phyloP scores from a whole-genome alignment of 164 flowering plant species.

The Sextonia rubra region DNA sequence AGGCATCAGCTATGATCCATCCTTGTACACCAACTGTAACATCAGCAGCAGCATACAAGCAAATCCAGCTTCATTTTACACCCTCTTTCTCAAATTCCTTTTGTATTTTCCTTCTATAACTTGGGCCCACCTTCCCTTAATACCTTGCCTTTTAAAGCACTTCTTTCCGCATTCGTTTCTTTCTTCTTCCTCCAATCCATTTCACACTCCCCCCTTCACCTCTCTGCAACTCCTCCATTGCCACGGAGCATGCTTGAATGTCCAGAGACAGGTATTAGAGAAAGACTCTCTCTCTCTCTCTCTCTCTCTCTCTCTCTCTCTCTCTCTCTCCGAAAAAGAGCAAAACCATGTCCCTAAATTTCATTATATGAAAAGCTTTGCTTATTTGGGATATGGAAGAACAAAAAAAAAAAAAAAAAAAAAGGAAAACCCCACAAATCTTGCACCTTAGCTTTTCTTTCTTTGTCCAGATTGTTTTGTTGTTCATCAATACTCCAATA shows the following conservation, averaged over 20 bases:
- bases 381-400: constrained; percentile 1
- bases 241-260: constrained; percentile 65
- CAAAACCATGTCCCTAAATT: neutral
- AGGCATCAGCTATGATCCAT: neutral
- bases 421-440: neutral
- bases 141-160: constrained; percentile 50
- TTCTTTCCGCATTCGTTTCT: constrained; percentile 10
- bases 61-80: constrained; percentile 13
- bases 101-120: constrained; percentile 8
- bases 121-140: constrained; percentile 21
- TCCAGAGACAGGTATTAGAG: constrained; percentile 64
- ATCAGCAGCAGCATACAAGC: neutral
- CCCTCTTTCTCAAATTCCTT: constrained; percentile 5
- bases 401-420: neutral
- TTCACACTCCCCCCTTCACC: constrained; percentile 17
- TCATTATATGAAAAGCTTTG: constrained; percentile 8
- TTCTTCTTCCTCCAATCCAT: constrained; percentile 11
- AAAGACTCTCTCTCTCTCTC: neutral
- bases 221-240: constrained; percentile 17
- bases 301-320: neutral
- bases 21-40: neutral
- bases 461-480: constrained; percentile 5
- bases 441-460: neutral
- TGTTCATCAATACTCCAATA: neutral
- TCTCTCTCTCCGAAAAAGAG: neutral